Evolutionary conservation across 78 protist species (phyloP), one percentile per base, ranked within the genome.

Genomic region (Dictyostelium intermedium): DNA sequence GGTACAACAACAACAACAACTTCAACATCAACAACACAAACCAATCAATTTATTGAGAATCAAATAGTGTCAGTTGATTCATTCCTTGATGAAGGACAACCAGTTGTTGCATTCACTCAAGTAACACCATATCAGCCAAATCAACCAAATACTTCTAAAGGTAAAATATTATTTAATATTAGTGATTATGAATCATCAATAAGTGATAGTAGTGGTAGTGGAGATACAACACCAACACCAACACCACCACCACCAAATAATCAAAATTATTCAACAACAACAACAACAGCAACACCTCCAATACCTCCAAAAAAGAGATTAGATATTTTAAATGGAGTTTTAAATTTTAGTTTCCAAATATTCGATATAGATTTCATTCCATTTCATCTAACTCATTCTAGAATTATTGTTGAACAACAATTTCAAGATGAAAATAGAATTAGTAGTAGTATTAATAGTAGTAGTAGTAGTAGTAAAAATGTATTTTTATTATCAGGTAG

Each of bases 401-500:
- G n/a, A 25, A 47, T 70, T n/a, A 56, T n/a, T n/a, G n/a, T n/a
- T n/a, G n/a, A n/a, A n/a, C n/a, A 34, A 16, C 34, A 20, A 20
- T 56, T 45, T 14, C 20, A 13, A 35, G 32, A 56, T 35, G 41
- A 37, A 1, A 45, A 27, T 13, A n/a, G n/a, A n/a, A n/a, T n/a
- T n/a, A n/a, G n/a, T n/a, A n/a, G n/a, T n/a, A n/a, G n/a, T n/a
- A n/a, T n/a, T n/a, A n/a, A n/a, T n/a, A n/a, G n/a, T n/a, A n/a
- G n/a, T n/a, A n/a, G n/a, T n/a, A n/a, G n/a, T n/a, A n/a, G n/a
- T n/a, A 41, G 27, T 66, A 60, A 83, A 43, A 10, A 35, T 37
- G 87, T 80, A 8, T 89, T 80, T n/a, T 37, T 89, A 10, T 43
- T 89, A 20, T 78, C 94, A 66, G 94, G 94, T 9, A 80, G 87